These are phyloP conservation scores for Penicillium sp. DNA, from an alignment of 2,329 filamentous ascomycete genomes.

Conservation along the genomic window DNA sequence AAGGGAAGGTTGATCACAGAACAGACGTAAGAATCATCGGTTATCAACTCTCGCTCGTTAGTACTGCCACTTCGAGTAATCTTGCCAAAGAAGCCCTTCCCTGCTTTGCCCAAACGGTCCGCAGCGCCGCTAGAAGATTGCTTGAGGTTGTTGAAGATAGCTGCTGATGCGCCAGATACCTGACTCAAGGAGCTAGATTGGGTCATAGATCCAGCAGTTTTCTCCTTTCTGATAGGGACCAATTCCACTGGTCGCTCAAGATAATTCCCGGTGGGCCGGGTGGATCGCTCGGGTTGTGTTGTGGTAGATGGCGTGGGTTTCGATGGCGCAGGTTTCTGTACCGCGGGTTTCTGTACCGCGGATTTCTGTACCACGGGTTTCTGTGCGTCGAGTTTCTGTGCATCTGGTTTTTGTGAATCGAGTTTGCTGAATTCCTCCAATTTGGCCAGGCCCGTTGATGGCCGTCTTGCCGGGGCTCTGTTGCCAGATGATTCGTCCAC, in stretches of 20 bases:
- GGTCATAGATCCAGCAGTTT: slow-evolving; percentile 37
- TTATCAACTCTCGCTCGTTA: slow-evolving; percentile 65
- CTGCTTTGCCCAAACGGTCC: slow-evolving; percentile 68
- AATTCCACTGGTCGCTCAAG: slow-evolving; percentile 60
- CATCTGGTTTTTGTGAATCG: slow-evolving; percentile 40
- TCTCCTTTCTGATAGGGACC: slow-evolving; percentile 35
- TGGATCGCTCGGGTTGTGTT: slow-evolving; percentile 65
- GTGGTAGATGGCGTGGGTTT: slow-evolving; percentile 53
- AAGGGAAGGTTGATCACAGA: slow-evolving; percentile 84
- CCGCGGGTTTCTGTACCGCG: slow-evolving; percentile 36
- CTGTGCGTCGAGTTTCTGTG: slow-evolving; percentile 22
- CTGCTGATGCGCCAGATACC: slow-evolving; percentile 56
- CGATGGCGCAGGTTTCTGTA: neutral
- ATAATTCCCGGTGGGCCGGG: slow-evolving; percentile 54
- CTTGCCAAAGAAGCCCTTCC: slow-evolving; percentile 81
- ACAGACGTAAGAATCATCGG: slow-evolving; percentile 80
- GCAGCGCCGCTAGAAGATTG: slow-evolving; percentile 72
- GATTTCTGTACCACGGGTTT: slow-evolving; percentile 44
- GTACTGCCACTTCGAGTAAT: slow-evolving; percentile 69
- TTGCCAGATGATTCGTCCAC: slow-evolving; percentile 41
- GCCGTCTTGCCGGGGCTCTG: slow-evolving; percentile 34
- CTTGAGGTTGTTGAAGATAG: slow-evolving; percentile 72
- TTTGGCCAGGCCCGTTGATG: slow-evolving; percentile 41
- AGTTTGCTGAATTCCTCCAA: slow-evolving; percentile 35
- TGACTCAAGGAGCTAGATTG: slow-evolving; percentile 49